Base-by-base conservation (phyloP, 148 eudicot species). In the Rheum nobile region DNA sequence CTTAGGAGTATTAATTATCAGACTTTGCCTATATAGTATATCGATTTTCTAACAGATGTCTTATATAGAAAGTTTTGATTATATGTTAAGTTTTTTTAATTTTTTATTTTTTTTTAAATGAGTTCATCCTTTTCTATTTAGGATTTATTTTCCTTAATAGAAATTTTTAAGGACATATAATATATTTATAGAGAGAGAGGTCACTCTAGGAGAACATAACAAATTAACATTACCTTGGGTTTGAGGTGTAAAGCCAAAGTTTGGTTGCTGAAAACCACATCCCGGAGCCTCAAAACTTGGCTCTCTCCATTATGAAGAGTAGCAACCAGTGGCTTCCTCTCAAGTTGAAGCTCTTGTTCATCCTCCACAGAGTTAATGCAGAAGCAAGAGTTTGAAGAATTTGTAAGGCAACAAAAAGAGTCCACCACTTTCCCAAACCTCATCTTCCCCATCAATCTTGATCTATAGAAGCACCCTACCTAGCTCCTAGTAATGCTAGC, bases 181-280 rank as follows among this genome's bases (percentile, higher is more conserved):
- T n/a, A n/a, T n/a, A n/a, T n/a, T n/a, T n/a, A n/a, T n/a, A n/a
- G n/a, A n/a, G n/a, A n/a, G n/a, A n/a, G n/a, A n/a, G n/a, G n/a
- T n/a, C n/a, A n/a, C n/a, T n/a, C 28, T 39, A 12, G 10, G 29
- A 54, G 28, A 52, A 9, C 22, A 16, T 28, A 32, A 10, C 6
- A 12, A 29, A 2, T 10, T 0, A 13, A 24, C 38, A 34, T 39
- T 35, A 94, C 98, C 98, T 94, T 91, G 55, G 98, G 98, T 85
- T 89, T 90, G 47, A 94, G 76, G 42, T 84, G 88, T 61, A 86
- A 84, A 78, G 97, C 97, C 74, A 94, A 85, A 35, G 90, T 88
- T 61, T 86, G 90, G 50, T 90, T 82, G 52, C 47, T 83, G 79
- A 81, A 82, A 74, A 85, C 81, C 74, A 78, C 83, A 81, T 89